Percentiles rank a stretch among this genome's conserved stretches.
Conservation (phyloP, 495 filamentous ascomycete species). For the Aspergillus sclerotiicarbonarius region DNA sequence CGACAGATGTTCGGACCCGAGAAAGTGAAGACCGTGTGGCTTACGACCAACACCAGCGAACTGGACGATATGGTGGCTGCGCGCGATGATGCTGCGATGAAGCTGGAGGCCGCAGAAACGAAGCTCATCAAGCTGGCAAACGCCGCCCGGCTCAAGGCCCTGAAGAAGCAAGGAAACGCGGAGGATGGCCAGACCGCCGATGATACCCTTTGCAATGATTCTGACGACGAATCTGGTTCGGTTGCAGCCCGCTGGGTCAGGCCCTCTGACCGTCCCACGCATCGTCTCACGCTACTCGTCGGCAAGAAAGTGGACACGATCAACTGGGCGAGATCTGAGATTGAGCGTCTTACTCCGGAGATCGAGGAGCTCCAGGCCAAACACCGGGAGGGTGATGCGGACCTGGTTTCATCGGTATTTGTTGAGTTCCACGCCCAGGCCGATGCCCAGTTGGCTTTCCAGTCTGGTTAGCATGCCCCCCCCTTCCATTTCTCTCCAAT, state of each 20-base stretch:
- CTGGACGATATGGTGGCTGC: slow-evolving; percentile 83
- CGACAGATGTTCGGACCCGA: slow-evolving; percentile 71
- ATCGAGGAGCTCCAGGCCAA: slow-evolving; percentile 72
- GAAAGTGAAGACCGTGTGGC: slow-evolving; percentile 82
- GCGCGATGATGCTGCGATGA: slow-evolving; percentile 77
- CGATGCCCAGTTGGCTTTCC: slow-evolving; percentile 82
- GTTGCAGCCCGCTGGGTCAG: slow-evolving; percentile 78
- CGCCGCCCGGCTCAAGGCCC: slow-evolving; percentile 65
- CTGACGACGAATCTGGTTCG: slow-evolving; percentile 65
- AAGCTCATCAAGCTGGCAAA: slow-evolving; percentile 84
- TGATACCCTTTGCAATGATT: slow-evolving; percentile 48
- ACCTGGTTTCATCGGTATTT: slow-evolving; percentile 62
- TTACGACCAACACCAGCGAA: slow-evolving; percentile 73
- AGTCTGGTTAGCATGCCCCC: slow-evolving; percentile 37
- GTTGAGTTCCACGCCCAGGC: slow-evolving; percentile 80
- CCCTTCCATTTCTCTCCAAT: background rate
- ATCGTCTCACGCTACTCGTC: slow-evolving; percentile 73
- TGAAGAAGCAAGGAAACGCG: slow-evolving; percentile 64
- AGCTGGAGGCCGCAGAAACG: slow-evolving; percentile 86
- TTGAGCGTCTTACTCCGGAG: slow-evolving; percentile 76
- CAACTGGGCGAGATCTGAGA: slow-evolving; percentile 83
- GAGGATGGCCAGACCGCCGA: slow-evolving; percentile 39
- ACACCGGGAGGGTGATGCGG: slow-evolving; percentile 67
- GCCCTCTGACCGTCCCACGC: slow-evolving; percentile 79
- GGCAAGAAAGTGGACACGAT: slow-evolving; percentile 85